phyloP scores from a whole-genome alignment of 2,329 filamentous ascomycete genomes.

The Fusarium buxicola region DNA sequence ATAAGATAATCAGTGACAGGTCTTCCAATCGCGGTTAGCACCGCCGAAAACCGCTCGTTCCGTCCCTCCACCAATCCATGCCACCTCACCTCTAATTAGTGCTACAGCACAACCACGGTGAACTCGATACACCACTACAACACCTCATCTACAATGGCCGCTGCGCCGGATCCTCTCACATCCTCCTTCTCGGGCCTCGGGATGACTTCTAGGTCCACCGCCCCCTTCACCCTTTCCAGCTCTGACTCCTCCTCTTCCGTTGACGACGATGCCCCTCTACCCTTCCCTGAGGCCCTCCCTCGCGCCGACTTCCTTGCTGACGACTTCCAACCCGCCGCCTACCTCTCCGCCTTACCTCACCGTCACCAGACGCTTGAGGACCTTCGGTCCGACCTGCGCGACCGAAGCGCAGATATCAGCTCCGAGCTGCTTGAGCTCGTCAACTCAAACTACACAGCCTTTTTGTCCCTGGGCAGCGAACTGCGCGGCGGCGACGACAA shows the following conservation, averaged over 20 bases:
- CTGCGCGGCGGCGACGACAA: constrained; percentile 90
- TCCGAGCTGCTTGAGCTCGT: constrained; percentile 93
- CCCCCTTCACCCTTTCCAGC: constrained; percentile 57
- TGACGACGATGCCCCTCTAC: constrained; percentile 77
- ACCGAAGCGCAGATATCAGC: constrained; percentile 81
- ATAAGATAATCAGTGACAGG: constrained; percentile 23
- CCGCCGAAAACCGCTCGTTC: constrained; percentile 16
- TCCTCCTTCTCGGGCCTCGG: constrained; percentile 45
- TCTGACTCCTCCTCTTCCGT: constrained; percentile 53
- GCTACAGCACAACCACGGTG: constrained; percentile 11
- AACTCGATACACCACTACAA: neutral
- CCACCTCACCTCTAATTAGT: constrained; percentile 39
- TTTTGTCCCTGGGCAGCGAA: constrained; percentile 83
- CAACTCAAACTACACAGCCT: constrained; percentile 94
- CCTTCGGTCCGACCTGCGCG: constrained; percentile 84
- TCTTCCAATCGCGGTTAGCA: constrained; percentile 19
- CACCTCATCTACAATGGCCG: constrained; percentile 20
- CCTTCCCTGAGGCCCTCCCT: constrained; percentile 87
- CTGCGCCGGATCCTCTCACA: constrained; percentile 45
- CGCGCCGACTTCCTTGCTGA: constrained; percentile 83
- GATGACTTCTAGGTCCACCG: constrained; percentile 44
- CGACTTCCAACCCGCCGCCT: constrained; percentile 82
- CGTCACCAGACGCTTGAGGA: constrained; percentile 97
- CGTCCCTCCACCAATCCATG: constrained; percentile 33
- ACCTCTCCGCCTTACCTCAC: constrained; percentile 83